Base-by-base conservation (phyloP, 805 yeast species). In the Kuraishia hungarica region DNA sequence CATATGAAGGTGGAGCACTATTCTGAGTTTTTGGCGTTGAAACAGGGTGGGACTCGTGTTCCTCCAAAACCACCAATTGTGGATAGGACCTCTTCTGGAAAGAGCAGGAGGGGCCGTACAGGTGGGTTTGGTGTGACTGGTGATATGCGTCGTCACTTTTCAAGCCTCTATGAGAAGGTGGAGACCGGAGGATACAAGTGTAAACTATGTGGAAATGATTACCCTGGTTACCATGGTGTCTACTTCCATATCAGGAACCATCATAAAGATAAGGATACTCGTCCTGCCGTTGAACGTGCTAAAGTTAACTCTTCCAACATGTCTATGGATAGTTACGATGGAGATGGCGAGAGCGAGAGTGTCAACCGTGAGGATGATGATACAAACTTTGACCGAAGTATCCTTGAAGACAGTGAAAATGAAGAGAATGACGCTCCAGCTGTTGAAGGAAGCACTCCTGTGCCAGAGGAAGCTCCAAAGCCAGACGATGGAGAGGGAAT, bases 161-260 rank as follows among this genome's bases (percentile, higher is more conserved):
- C 24, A 35, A 21, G 24, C 51, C 20, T 21, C 53, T 61, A 61
- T 48, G 51, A 57, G 47, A 60, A 60, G 35, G 22, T 39, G 13
- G 56, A 56, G 21, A 59, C 56, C 17, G 58, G 55, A 24, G 53
- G 58, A 8, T 61, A 54, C 50, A 54, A 58, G 21, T 61, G 64
- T 53, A 57, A 55, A 28, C 57, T 60, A 35, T 61, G 64, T 51
- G 46, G 56, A 19, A 53, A 59, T 13, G 55, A 56, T 10, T 62
- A 61, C 52, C 53, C 57, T 19, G 56, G 61, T 20, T 62, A 62
- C 47, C 66, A 62, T 51, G 64, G 64, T 13, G 60, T 62, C 39
- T 62, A 62, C 26, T 61, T 62, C 59, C 66, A 62, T 53, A 52
- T 62, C 54, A 56, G 61, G 51, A 54, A 57, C 13, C 56, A 53